These are phyloP conservation scores for Skeletonema marinoi DNA, from an alignment of 108 stramenopile genomes.

Conservation along the genomic window DNA sequence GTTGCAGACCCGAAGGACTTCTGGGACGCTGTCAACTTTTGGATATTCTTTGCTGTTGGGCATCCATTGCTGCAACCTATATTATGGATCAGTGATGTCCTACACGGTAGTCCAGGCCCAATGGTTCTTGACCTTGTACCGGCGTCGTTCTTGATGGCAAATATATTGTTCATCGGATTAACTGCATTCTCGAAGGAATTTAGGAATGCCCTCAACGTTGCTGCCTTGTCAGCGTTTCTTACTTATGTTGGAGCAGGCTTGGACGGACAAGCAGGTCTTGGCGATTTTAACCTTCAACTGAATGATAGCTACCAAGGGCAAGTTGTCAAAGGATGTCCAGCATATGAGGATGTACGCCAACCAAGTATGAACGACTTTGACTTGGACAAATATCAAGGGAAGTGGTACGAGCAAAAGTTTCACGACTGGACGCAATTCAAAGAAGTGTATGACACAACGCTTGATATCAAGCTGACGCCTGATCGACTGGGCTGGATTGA, in stretches of 20 bases:
- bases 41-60: conserved; percentile 93
- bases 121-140: conserved; percentile 78
- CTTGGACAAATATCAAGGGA: conserved; percentile 85
- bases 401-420: conserved; percentile 92
- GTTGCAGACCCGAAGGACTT: conserved; percentile 73
- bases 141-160: conserved; percentile 66
- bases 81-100: conserved; percentile 86
- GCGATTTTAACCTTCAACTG: conserved; percentile 86
- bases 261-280: conserved; percentile 80
- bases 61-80: conserved; percentile 90
- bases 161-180: conserved; percentile 69
- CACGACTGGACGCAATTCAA: conserved; percentile 96
- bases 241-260: conserved; percentile 85
- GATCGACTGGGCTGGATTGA: conserved; percentile 81
- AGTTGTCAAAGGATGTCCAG: conserved; percentile 86
- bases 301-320: conserved; percentile 85
- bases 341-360: conserved; percentile 85
- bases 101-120: conserved; percentile 87
- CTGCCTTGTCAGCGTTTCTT: conserved; percentile 73
- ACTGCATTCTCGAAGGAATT: conserved; percentile 73
- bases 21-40: conserved; percentile 85
- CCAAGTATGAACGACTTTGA: conserved; percentile 90
- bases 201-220: conserved; percentile 75
- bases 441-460: conserved; percentile 92
- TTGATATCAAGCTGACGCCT: conserved; percentile 77